Percentiles rank a stretch among this genome's conserved stretches.
Conservation (phyloP, 805 yeast genomes). For the Yamadazyma takamatsuzukensis region DNA sequence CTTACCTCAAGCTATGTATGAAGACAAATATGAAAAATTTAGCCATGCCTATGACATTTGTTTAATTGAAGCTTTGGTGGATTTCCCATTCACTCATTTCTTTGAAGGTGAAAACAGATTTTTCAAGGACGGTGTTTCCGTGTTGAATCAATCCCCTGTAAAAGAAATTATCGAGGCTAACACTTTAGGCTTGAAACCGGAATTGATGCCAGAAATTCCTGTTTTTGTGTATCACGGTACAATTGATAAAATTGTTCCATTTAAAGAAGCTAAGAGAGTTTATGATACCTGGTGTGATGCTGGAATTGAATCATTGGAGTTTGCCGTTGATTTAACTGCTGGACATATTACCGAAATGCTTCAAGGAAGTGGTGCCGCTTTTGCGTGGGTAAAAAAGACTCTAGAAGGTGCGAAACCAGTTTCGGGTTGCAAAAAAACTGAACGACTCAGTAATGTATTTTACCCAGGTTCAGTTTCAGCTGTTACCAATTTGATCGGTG, state of each 20-base stretch:
- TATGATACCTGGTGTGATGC: constrained; percentile 22
- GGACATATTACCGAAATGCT: constrained; percentile 20
- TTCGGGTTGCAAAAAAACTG: constrained; percentile 51
- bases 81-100: constrained; percentile 9
- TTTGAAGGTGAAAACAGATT: constrained; percentile 9
- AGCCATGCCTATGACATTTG: constrained; percentile 8
- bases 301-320: constrained; percentile 24
- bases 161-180: constrained; percentile 6
- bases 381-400: constrained; percentile 14
- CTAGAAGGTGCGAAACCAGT: constrained; percentile 39
- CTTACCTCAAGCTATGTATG: constrained; percentile 6
- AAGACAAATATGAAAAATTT: constrained; percentile 7
- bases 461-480: constrained; percentile 39
- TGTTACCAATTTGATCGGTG: constrained; percentile 25
- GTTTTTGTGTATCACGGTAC: constrained; percentile 19
- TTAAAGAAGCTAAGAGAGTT: constrained; percentile 12
- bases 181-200: constrained; percentile 11
- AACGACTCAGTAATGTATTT: constrained; percentile 45
- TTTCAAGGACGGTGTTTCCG: constrained; percentile 9
- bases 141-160: constrained; percentile 4
- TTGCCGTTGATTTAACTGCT: constrained; percentile 17
- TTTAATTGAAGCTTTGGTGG: constrained; percentile 2
- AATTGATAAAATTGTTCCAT: constrained; percentile 19
- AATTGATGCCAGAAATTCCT: constrained; percentile 19
- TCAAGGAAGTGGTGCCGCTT: constrained; percentile 16